Percentiles rank a stretch among this genome's conserved stretches.
Evolutionary conservation across 805 yeast species (phyloP).

Genomic region (Metschnikowia santaceciliae): DNA sequence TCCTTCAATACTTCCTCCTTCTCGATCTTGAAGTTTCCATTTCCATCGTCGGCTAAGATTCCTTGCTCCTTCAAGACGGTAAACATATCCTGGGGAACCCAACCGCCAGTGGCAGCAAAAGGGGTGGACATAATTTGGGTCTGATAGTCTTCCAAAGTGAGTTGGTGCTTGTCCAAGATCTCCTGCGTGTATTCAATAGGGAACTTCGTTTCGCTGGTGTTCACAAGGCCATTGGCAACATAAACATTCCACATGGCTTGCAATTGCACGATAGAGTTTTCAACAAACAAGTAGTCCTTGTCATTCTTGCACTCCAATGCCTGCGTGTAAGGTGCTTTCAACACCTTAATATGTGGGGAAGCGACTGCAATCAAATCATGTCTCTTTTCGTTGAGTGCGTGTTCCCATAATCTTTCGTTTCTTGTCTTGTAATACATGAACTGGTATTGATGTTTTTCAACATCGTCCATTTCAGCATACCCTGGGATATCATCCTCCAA

Average conservation of each 20-base stretch:
- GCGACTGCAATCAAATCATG: conserved; percentile 74
- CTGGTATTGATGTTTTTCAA: conserved; percentile 74
- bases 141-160: conserved; percentile 63
- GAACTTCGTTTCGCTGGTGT: conserved; percentile 37
- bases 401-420: conserved; percentile 87
- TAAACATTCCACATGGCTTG: conserved; percentile 67
- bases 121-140: conserved; percentile 65
- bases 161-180: conserved; percentile 54
- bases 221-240: conserved; percentile 53
- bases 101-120: conserved; percentile 86
- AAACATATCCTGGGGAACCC: conserved; percentile 95
- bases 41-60: conserved; percentile 52
- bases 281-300: conserved; percentile 59
- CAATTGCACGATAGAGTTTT: conserved; percentile 62
- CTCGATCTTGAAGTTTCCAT: conserved; percentile 39
- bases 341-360: conserved; percentile 74
- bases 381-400: conserved; percentile 58
- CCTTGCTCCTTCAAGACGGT: conserved; percentile 65
- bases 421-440: conserved; percentile 88
- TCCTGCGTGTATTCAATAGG: conserved; percentile 62
- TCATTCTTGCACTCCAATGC: conserved; percentile 56
- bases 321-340: conserved; percentile 60
- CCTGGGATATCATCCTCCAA: conserved; percentile 71
- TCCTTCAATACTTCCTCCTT: conserved; percentile 24
- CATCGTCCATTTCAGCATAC: conserved; percentile 61